These are phyloP conservation scores for Alternaria triticimaculans DNA, from an alignment of 2,329 filamentous ascomycete genomes.

Conservation along the genomic window DNA sequence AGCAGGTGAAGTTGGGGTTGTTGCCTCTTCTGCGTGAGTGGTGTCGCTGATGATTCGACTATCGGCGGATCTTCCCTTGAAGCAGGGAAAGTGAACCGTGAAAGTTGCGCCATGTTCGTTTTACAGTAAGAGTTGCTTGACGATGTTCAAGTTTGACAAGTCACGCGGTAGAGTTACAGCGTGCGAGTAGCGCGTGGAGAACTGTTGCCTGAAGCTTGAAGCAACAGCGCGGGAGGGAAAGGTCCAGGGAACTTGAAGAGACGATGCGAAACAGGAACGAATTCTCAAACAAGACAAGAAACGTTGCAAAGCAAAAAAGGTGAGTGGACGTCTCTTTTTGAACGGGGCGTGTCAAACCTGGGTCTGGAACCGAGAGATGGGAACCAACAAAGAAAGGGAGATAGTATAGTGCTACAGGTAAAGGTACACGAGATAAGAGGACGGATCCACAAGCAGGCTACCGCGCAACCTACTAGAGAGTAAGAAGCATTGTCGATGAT, in stretches of 20 bases:
- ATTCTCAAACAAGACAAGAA: background rate
- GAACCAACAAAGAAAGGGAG: slow-evolving; percentile 12
- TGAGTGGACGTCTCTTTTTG: background rate
- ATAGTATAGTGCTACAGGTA: slow-evolving; percentile 23
- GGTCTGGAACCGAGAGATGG: slow-evolving; percentile 8
- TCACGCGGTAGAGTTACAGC: slow-evolving; percentile 15
- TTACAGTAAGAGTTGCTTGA: slow-evolving; percentile 8
- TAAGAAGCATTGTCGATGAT: slow-evolving; percentile 19
- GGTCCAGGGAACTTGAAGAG: slow-evolving; percentile 6
- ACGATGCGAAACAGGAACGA: slow-evolving; percentile 17
- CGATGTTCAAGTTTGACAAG: slow-evolving; percentile 12
- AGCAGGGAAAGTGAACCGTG: slow-evolving; percentile 12
- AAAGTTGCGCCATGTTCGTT: slow-evolving; percentile 19
- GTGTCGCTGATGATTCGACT: background rate
- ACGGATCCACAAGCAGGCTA: slow-evolving; percentile 8
- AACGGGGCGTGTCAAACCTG: background rate
- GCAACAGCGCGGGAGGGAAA: slow-evolving; percentile 23
- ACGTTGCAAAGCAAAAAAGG: background rate
- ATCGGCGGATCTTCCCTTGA: background rate
- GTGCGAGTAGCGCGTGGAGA: slow-evolving; percentile 11
- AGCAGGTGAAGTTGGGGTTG: slow-evolving; percentile 21
- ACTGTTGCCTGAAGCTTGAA: slow-evolving; percentile 17
- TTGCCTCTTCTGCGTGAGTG: slow-evolving; percentile 9
- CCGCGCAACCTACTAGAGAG: slow-evolving; percentile 15
- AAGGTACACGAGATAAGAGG: slow-evolving; percentile 20